Evolutionary conservation across 2,329 filamentous ascomycete genomes (phyloP), one percentile per base, ranked within the genome.

Genomic region (Stenocarpella maydis): DNA sequence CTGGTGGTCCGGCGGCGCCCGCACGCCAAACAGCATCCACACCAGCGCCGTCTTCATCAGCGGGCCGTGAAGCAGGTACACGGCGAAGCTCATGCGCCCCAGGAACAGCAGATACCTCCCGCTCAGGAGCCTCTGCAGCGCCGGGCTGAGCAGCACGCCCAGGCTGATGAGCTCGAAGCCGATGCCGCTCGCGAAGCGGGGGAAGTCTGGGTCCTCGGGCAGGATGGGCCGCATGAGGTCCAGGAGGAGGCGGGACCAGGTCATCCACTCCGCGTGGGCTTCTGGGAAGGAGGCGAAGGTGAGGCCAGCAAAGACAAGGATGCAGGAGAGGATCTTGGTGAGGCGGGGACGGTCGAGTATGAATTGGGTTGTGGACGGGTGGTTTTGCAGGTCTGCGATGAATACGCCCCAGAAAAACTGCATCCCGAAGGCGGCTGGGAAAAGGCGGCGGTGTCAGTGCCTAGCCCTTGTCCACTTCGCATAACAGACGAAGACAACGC

Each of bases 321-420:
- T 71, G 47, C 81, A 80, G 19, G 86, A 84, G 14, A 90, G 75
- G 45, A 84, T 19, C 63, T 78, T 78, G 17, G 80, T 78, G 9
- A 81, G 69, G 26, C 82, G 82, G n/a, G 84, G 80, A 37, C 82
- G 82, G 37, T 81, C 80, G 55, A 80, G 73, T 12, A 85, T 80
- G 72, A 83, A 85, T 24, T 86, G 82, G 61, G 81, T 82, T 72
- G 85, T 83, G 1, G 82, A 78, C 50, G 81, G 81, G 72, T 83
- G 79, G 75, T 87, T 85, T 71, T 87, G 85, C 45, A 90, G 74
- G 73, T 91, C 88, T 39, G 87, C 85, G 37, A 91, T 81, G 74
- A 90, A 86, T 74, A 88, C 87, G 71, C 89, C 89, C 69, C 85
- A 86, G 77, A 89, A 87, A 75, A 90, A 86, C 76, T 88, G 88